Base-by-base conservation (phyloP, 306 rosid genomes). In the Cajanus cajan region DNA sequence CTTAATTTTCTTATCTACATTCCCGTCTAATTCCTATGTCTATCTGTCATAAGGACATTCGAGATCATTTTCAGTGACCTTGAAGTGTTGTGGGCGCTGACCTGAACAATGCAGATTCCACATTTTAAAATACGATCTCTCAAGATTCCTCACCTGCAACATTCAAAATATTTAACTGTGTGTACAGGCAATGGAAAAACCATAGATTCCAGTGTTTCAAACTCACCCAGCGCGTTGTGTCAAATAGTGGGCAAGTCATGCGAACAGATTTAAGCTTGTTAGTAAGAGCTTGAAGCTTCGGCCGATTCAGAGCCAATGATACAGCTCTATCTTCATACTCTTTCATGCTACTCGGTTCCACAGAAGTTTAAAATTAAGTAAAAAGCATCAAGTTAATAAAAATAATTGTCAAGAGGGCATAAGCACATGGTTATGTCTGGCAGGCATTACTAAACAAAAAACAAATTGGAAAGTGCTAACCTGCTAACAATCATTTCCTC, bases 271-370 rank as follows among this genome's bases (percentile, higher is more conserved):
- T 96, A 22, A 96, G 97, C 80, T 85, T 91, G 76, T 88, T 82
- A 45, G 96, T 80, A 25, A 96, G 91, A 22, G 91, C 92, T 74
- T 85, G 88, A 70, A 96, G 98, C 88, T 90, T 93, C 15, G 92
- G 68, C 39, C 86, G 96, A 84, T 88, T 88, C 87, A 96, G 40
- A 14, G 99, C 97, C 82, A 96, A 72, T 48, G 89, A 86, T 22
- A 93, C 99, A 3, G 99, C 99, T 85, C 76, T 96, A 74, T 96
- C 99, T 85, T 93, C 98, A 19, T 96, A 96, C 78, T 93, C 99
- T 83, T 86, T 88, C 92, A 90, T 93, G 73, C 99, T 96, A 67
- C 34, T 37, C 8, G 31, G 25, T 79, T 76, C 52, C 66, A 74
- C 21, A 79, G 15, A 43, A 34, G 64, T 68, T 44, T 16, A 63